These are phyloP conservation scores for Pochonia chlamydosporia DNA, from an alignment of 2,329 filamentous ascomycete species.

Conservation along the genomic window DNA sequence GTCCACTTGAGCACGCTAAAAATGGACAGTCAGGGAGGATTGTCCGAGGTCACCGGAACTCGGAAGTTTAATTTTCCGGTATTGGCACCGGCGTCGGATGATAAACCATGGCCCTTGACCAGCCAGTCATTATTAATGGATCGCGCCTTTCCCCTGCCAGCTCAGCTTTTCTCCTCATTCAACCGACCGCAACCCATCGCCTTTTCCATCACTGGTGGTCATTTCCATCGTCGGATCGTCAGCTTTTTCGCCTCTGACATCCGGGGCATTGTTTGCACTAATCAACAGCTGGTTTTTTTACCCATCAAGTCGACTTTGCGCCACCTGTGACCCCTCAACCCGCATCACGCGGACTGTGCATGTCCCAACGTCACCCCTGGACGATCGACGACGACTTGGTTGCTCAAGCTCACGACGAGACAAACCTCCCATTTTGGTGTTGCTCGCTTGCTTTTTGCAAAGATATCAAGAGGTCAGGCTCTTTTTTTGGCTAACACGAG, in stretches of 20 bases:
- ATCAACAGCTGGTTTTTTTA: not conserved
- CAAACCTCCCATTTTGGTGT: slow-evolving; percentile 12
- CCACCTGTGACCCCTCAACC: not conserved
- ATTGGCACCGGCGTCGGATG: not conserved
- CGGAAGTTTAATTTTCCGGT: not conserved
- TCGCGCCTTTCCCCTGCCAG: not conserved
- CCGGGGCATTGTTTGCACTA: not conserved
- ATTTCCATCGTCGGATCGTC: not conserved
- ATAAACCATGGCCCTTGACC: not conserved
- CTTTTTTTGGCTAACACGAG: slow-evolving; percentile 21
- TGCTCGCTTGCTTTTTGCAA: slow-evolving; percentile 17
- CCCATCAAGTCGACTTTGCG: not conserved
- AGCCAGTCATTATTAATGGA: slow-evolving; percentile 4
- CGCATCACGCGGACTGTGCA: slow-evolving; percentile 2
- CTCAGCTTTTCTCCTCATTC: slow-evolving; percentile 3
- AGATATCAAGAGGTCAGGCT: slow-evolving; percentile 13
- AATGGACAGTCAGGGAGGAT: no score
- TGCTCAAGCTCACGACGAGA: not conserved
- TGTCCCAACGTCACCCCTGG: slow-evolving; percentile 3
- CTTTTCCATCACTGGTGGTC: slow-evolving; percentile 1
- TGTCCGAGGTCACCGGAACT: not conserved
- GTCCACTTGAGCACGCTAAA: not conserved
- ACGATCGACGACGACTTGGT: not conserved
- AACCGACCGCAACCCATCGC: slow-evolving; percentile 2
- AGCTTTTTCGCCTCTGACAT: not conserved